Percentiles rank a stretch among this genome's conserved stretches.
Conservation (phyloP, 768 basidiomycete species). For the Suillus plorans region DNA sequence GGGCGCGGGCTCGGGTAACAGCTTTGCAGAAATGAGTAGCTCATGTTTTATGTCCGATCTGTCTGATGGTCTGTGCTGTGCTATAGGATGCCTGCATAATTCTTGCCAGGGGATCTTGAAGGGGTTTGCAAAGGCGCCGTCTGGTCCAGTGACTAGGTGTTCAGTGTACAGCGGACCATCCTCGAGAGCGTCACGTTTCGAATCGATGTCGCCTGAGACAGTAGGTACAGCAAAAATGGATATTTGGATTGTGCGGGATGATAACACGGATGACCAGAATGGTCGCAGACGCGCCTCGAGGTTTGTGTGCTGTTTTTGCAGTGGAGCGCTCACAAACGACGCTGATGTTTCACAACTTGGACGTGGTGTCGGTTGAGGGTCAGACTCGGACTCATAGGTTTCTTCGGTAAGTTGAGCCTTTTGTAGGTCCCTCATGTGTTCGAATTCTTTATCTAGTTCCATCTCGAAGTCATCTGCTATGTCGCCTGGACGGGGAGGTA, state of each 20-base stretch:
- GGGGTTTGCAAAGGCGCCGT: slow-evolving; percentile 72
- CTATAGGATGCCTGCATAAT: slow-evolving; percentile 59
- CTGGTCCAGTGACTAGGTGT: slow-evolving; percentile 57
- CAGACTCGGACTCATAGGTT: slow-evolving; percentile 1
- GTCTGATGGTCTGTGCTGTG: slow-evolving; percentile 57
- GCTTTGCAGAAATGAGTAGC: slow-evolving; percentile 54
- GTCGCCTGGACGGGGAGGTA: slow-evolving; percentile 60
- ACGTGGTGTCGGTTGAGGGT: slow-evolving; percentile 21
- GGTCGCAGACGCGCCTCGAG: slow-evolving; percentile 73
- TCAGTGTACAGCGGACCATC: slow-evolving; percentile 47
- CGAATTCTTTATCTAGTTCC: slow-evolving; percentile 54
- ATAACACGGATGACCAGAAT: slow-evolving; percentile 77
- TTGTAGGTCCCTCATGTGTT: slow-evolving; percentile 17
- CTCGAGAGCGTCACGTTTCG: slow-evolving; percentile 27
- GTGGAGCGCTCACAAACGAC: slow-evolving; percentile 17
- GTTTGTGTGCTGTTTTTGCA: slow-evolving; percentile 67
- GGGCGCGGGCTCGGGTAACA: slow-evolving; percentile 39
- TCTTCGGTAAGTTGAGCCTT: slow-evolving; percentile 3
- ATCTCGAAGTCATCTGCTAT: slow-evolving; percentile 59
- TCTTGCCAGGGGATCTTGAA: slow-evolving; percentile 69
- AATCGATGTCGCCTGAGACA: slow-evolving; percentile 13
- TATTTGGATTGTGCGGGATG: slow-evolving; percentile 61
- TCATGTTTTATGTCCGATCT: slow-evolving; percentile 42
- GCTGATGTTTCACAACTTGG: slow-evolving; percentile 11
- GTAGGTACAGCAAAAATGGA: slow-evolving; percentile 48